phyloP scores from a whole-genome alignment of 805 yeast species.

The Schizosaccharomyces osmophilus region DNA sequence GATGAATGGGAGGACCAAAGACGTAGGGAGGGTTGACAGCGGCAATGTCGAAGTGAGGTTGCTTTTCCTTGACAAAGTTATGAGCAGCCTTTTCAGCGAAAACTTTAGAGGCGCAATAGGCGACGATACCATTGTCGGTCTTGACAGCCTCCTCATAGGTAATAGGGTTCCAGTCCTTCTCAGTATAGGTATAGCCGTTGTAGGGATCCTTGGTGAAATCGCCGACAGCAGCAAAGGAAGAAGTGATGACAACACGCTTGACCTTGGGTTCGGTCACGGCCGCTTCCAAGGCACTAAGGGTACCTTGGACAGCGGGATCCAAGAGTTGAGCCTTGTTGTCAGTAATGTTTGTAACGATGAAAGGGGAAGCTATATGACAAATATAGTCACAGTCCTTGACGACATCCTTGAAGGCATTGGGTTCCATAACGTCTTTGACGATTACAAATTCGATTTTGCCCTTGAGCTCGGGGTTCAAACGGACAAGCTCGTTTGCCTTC shows the following conservation, averaged over 20 bases:
- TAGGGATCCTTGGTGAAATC: conserved; percentile 5
- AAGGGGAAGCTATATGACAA: conserved; percentile 20
- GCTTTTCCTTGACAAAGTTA: conserved; percentile 22
- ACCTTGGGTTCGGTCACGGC: conserved; percentile 18
- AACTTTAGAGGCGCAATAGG: conserved; percentile 22
- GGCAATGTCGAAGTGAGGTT: conserved; percentile 11
- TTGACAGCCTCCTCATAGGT: conserved; percentile 12
- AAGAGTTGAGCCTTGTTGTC: conserved; percentile 19
- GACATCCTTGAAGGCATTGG: conserved; percentile 16
- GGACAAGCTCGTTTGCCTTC: background rate
- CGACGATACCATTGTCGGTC: conserved; percentile 3
- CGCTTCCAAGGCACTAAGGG: conserved; percentile 20
- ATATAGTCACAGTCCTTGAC: conserved; percentile 12
- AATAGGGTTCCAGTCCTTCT: conserved; percentile 16
- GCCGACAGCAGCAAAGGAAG: conserved; percentile 28
- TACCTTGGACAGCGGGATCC: conserved; percentile 25
- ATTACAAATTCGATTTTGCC: background rate
- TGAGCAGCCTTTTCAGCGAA: conserved; percentile 34
- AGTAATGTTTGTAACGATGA: conserved; percentile 7
- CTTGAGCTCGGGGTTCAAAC: background rate
- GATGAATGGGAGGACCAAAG: conserved; percentile 12
- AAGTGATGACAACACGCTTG: conserved; percentile 22
- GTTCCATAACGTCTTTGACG: conserved; percentile 19
- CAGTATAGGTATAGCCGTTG: conserved; percentile 10
- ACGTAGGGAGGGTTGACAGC: conserved; percentile 14